Conservation (phyloP, 2,329 filamentous ascomycete genomes). For the Thielaviopsis cerberus region DNA sequence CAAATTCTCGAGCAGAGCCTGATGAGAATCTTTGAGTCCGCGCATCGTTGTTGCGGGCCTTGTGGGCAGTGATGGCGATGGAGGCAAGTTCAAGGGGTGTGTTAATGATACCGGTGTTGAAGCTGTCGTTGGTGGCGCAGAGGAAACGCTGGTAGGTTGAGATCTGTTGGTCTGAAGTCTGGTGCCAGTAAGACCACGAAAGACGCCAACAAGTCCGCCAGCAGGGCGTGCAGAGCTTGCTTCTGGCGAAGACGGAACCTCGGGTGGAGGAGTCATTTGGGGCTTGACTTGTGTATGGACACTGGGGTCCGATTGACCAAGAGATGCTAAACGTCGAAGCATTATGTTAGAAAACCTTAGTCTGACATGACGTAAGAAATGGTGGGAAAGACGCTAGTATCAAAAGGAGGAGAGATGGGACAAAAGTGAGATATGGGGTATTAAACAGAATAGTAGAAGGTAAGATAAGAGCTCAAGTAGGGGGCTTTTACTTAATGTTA, state of each 20-base stretch:
- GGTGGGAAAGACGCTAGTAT: neutral
- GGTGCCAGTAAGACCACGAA: constrained; percentile 40
- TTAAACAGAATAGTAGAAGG: neutral
- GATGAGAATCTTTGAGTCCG: constrained; percentile 32
- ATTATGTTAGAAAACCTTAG: constrained; percentile 18
- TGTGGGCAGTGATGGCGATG: constrained; percentile 5
- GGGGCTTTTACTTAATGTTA: neutral
- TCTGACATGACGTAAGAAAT: constrained; percentile 12
- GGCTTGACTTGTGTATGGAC: constrained; percentile 21
- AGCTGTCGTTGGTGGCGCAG: constrained; percentile 12
- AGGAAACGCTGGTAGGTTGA: constrained; percentile 25
- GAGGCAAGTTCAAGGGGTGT: neutral
- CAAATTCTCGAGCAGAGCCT: constrained; percentile 35
- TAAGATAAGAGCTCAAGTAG: neutral
- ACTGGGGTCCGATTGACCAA: constrained; percentile 23
- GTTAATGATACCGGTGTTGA: neutral
- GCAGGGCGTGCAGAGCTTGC: constrained; percentile 24
- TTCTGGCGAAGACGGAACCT: constrained; percentile 36
- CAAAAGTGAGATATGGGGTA: neutral
- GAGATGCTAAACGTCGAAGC: constrained; percentile 25
- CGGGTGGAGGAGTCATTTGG: constrained; percentile 42
- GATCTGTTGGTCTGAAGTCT: constrained; percentile 30
- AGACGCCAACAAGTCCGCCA: constrained; percentile 42
- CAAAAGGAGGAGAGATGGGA: neutral
- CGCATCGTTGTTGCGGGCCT: constrained; percentile 20